Evolutionary conservation across 805 yeast genomes (phyloP), one percentile per base, ranked within the genome.

Genomic region (Metschnikowia baotianmanensis): DNA sequence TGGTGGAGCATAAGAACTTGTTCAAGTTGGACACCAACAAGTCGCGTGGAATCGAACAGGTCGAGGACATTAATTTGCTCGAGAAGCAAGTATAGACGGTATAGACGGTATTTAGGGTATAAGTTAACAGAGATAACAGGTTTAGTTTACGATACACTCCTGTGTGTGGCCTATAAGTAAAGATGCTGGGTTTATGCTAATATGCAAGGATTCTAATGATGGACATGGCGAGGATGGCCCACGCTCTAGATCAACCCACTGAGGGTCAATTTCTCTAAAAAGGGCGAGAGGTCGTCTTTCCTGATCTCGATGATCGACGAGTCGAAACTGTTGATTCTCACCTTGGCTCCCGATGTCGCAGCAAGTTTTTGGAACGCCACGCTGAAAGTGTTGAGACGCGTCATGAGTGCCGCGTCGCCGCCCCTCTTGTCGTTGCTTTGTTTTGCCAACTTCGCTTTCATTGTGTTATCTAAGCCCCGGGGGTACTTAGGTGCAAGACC

Each of bases 281-380:
- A 93, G 36, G 96, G 86, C 4, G 88, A 72, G 47, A 93, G 67
- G 59, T 93, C 99, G 35, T 90, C 96, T 56, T 82, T 83, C 45
- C 87, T 67, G 31, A 93, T 82, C 64, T 93, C 97, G 31, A 93
- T 88, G 17, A 93, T 86, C 3, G 97, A 81, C 48, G 95, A 86
- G 59, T 93, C 98, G 63, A 93, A 93, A 56, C 96, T 88, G 60
- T 93, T 98, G 47, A 93, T 85, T 54, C 91, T 76, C 15, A 89
- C 89, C 52, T 85, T 81, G 3, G 97, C 96, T 30, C 89, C 91
- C 5, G 96, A 85, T 16, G 78, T 77, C 32, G 72, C 74, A 1
- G 97, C 93, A 20, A 90, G 86, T 49, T 83, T 84, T 60, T 88
- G 96, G 61, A 93, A 93, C 25, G 96, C 96, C 43, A 83, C 78